Evolutionary conservation across 2,329 filamentous ascomycete species (phyloP), one percentile per base, ranked within the genome.

Genomic region (Aspergillus melleus): DNA sequence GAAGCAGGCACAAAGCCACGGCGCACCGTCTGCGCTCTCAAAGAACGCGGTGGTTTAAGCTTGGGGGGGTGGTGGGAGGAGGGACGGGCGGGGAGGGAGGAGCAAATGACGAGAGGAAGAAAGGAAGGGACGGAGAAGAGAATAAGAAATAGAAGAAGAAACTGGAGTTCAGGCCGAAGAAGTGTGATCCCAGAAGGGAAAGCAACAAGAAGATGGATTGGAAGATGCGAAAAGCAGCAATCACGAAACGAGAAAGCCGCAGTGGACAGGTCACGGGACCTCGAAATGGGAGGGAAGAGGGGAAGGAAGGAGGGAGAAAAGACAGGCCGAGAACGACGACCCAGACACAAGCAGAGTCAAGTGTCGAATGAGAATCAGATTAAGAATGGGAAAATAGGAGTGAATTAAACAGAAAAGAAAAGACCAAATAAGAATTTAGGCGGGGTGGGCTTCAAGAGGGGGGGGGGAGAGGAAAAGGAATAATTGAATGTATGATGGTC

Each of bases 21-120:
- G 68, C 74, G 76, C 74, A 76, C 75, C 74, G 74, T 72, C 74
- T 74, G 71, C 72, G 70, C 70, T 64, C 57, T 67, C 55, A 55
- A 51, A 58, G 39, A 42, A 54, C 54, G 39, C 65, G 54, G 49
- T 57, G 53, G 58, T 60, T 57, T 59, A 52, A 55, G 57, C 49
- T 59, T 54, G 50, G 60, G 59, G 58, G 55, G 60, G 58, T 62
- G 55, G 60, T 42, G 54, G 50, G 42, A 58, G 60, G 44, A 42
- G 26, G 52, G 57, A 52, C 19, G 47, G 30, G 50, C 54, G 44
- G 52, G 52, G 57, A 61, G 49, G 57, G 55, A 32, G 32, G 49
- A 39, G 52, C 42, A 26, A 44, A 47, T 53, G 42, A 51, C 59
- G 36, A 39, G 51, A 55, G 54, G 56, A 61, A 57, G 51, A 49